Evolutionary conservation across 225 moss, liverwort and hornwort species (phyloP).

Genomic region (Straminergon stramineum): DNA sequence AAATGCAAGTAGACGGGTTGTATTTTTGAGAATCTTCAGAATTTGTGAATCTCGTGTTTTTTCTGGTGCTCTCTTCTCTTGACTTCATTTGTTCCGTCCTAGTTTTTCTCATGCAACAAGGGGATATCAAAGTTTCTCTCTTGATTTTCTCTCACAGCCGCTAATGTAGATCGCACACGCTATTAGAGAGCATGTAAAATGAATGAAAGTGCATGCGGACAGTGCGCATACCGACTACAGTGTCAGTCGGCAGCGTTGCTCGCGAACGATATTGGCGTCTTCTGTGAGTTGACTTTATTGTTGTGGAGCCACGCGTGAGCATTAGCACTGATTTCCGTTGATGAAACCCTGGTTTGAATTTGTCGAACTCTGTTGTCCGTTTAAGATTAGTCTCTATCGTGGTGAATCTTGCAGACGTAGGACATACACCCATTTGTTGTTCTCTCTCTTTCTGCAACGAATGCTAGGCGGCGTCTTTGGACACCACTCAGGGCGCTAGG

Average conservation of each 20-base stretch:
- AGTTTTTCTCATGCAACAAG: background rate
- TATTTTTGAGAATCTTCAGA: background rate
- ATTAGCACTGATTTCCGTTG: background rate
- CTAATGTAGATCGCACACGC: background rate
- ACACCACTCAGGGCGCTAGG: background rate
- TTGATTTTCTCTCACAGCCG: background rate
- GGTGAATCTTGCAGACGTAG: background rate
- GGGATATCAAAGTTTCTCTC: background rate
- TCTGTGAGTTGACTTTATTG: background rate
- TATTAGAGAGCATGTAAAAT: background rate
- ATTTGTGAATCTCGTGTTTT: background rate
- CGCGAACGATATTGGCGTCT: background rate
- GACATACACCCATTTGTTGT: background rate
- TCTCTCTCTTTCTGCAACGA: background rate
- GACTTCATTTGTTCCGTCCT: background rate
- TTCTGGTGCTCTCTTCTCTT: background rate
- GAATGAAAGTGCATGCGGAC: background rate
- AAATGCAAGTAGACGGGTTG: background rate
- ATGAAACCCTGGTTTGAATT: background rate
- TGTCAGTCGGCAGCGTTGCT: background rate
- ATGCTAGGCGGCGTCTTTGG: background rate
- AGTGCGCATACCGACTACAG: background rate
- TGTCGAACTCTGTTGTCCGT: background rate
- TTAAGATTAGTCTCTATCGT: background rate
- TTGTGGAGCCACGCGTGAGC: too few relatives aligned